A percentile compares a stretch with the other conserved stretches of the same genome.
Conservation (phyloP, 139 green algal genomes). For the Desmodesmus armatus region DNA sequence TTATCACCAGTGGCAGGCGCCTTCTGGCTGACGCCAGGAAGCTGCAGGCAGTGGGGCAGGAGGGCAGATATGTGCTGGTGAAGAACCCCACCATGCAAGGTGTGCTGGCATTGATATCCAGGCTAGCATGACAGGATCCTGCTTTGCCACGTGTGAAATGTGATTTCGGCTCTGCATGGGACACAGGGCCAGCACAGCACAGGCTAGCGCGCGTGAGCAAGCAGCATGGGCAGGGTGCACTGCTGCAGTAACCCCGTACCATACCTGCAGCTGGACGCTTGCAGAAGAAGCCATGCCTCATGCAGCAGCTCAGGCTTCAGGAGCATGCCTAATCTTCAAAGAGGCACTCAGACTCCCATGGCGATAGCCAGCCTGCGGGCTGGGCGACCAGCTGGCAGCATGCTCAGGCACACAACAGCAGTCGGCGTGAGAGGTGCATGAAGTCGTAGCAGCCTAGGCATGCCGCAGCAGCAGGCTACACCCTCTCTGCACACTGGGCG, state of each 20-base stretch:
- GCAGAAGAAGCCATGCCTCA: neutral
- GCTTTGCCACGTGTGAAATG: too few relatives aligned
- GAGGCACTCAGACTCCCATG: neutral
- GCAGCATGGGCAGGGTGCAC: neutral
- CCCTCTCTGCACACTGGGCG: neutral
- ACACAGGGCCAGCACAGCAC: neutral
- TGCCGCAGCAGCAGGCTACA: neutral
- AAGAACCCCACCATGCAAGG: conserved; percentile 37
- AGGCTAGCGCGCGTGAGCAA: neutral
- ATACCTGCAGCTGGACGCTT: neutral
- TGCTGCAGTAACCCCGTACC: too few relatives aligned
- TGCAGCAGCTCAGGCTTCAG: too few relatives aligned
- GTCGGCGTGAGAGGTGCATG: neutral
- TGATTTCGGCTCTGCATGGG: neutral
- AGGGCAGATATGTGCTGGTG: conserved; percentile 26
- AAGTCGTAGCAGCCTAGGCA: neutral
- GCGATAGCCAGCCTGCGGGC: too few relatives aligned
- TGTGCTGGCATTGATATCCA: neutral
- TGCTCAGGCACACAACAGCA: neutral
- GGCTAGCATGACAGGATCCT: neutral
- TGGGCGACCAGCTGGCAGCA: too few relatives aligned
- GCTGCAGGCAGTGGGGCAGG: neutral
- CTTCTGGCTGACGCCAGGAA: neutral
- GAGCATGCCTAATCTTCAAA: too few relatives aligned
- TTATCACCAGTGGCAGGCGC: neutral